These are phyloP conservation scores for Thalassiosira hispida DNA, from an alignment of 352 stramenopile species.

Conservation along the genomic window DNA sequence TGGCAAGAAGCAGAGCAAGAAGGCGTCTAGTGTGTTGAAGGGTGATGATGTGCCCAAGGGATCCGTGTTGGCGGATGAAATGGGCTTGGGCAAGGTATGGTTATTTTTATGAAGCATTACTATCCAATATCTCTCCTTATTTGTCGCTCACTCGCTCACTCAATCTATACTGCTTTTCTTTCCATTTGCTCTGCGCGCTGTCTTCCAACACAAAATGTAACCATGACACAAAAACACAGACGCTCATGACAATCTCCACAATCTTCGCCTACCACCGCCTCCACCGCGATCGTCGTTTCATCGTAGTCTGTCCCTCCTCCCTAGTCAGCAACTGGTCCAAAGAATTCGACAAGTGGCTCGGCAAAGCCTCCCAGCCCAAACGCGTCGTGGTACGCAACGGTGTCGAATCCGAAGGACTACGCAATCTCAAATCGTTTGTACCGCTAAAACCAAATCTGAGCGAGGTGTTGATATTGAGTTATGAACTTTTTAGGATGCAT, in stretches of 20 bases:
- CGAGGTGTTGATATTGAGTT: constrained; percentile 81
- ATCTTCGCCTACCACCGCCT: constrained; percentile 67
- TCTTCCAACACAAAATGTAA: too few species aligned
- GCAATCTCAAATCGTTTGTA: constrained; percentile 41
- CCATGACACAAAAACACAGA: too few species aligned
- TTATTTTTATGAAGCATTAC: constrained; percentile 33
- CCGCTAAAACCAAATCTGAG: constrained; percentile 25
- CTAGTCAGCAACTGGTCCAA: constrained; percentile 80
- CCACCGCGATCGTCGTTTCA: constrained; percentile 52
- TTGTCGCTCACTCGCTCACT: constrained; percentile 22
- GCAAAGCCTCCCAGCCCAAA: constrained; percentile 75
- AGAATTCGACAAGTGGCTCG: constrained; percentile 84
- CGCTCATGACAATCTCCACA: constrained; percentile 78
- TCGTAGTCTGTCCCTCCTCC: constrained; percentile 77
- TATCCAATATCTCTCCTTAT: constrained; percentile 13
- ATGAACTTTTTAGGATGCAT: constrained; percentile 75
- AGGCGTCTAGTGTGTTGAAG: neutral
- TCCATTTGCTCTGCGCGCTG: too few species aligned
- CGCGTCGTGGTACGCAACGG: constrained; percentile 72
- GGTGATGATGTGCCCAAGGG: constrained; percentile 39
- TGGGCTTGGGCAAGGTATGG: constrained; percentile 48
- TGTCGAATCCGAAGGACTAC: constrained; percentile 38
- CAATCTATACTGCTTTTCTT: too few species aligned
- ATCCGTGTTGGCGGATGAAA: constrained; percentile 81
- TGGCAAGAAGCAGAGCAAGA: neutral